A percentile compares a stretch with the other conserved stretches of the same genome.
Evolutionary conservation across 371 early-diverging fungal species (phyloP).

Genomic region (Apophysomyces ossiformis): DNA sequence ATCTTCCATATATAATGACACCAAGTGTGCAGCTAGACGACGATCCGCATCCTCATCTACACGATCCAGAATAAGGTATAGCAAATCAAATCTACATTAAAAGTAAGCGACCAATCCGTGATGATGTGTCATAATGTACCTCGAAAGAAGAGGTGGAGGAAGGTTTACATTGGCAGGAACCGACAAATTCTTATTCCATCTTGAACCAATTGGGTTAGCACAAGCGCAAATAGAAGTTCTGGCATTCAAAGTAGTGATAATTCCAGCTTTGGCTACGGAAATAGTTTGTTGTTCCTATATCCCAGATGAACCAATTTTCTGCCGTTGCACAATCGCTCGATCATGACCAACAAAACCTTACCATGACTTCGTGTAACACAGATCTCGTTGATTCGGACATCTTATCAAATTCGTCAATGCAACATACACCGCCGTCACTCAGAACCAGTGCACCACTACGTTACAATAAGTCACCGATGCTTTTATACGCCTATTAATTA

Average conservation of each 20-base stretch:
- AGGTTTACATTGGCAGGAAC: conserved; percentile 97
- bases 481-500: not conserved
- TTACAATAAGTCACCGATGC: not conserved
- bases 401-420: conserved; percentile 99
- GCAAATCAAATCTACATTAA: conserved; percentile 85
- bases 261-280: conserved; percentile 99
- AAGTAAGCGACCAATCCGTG: not conserved
- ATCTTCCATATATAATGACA: conserved; percentile 85
- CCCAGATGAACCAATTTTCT: not conserved
- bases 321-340: not conserved
- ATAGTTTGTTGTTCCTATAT: conserved; percentile 98
- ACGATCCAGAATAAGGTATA: conserved; percentile 93
- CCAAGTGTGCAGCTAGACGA: conserved; percentile 86
- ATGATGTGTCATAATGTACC: conserved; percentile 41
- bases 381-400: conserved; percentile 98
- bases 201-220: conserved; percentile 97
- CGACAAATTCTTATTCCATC: conserved; percentile 87
- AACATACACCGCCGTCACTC: conserved; percentile 98
- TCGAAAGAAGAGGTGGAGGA: conserved; percentile 95
- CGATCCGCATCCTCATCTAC: conserved; percentile 89
- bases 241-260: conserved; percentile 99
- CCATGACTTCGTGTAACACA: conserved; percentile 99
- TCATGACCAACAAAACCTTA: conserved; percentile 26
- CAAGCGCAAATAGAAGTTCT: conserved; percentile 98
- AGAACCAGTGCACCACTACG: conserved; percentile 97